These are phyloP conservation scores for Venturia aucupariae DNA, from an alignment of 2,329 filamentous ascomycete species.

Conservation along the genomic window DNA sequence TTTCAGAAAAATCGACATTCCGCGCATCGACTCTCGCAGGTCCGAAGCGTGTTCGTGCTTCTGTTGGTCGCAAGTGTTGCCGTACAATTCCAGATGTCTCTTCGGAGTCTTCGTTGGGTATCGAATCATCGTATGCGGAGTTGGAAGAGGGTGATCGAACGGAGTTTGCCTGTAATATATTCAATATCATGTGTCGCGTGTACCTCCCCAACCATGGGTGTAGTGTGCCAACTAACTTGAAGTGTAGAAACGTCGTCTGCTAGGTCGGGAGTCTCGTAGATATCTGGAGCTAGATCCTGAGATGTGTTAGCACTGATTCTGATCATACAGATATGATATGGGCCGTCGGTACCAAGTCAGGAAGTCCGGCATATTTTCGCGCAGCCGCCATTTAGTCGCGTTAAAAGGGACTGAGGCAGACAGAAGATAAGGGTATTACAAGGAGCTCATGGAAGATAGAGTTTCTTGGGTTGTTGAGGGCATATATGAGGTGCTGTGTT, in stretches of 20 bases:
- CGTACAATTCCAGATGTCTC: conserved; percentile 52
- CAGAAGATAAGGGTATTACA: too few species aligned
- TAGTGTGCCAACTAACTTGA: conserved; percentile 46
- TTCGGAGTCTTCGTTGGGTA: conserved; percentile 11
- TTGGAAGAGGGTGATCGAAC: conserved; percentile 30
- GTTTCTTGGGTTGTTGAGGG: neutral
- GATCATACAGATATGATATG: neutral
- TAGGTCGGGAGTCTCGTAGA: conserved; percentile 92
- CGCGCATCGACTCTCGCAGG: conserved; percentile 66
- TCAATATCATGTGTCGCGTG: conserved; percentile 11
- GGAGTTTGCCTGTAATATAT: conserved; percentile 20
- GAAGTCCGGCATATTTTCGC: conserved; percentile 19
- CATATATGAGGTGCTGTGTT: neutral
- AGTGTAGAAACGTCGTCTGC: conserved; percentile 83
- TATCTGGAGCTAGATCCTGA: conserved; percentile 83
- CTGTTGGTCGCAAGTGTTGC: conserved; percentile 63
- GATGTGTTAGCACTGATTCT: neutral
- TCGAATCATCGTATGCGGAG: conserved; percentile 49
- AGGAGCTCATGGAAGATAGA: neutral
- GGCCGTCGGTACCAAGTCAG: conserved; percentile 17
- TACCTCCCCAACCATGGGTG: conserved; percentile 1
- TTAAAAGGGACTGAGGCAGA: neutral
- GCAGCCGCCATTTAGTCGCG: conserved; percentile 1
- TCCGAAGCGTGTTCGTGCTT: conserved; percentile 72
- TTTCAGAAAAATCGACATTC: conserved; percentile 81